Conservation (phyloP, 2,329 filamentous ascomycete species). For the Alternaria postmessia region DNA sequence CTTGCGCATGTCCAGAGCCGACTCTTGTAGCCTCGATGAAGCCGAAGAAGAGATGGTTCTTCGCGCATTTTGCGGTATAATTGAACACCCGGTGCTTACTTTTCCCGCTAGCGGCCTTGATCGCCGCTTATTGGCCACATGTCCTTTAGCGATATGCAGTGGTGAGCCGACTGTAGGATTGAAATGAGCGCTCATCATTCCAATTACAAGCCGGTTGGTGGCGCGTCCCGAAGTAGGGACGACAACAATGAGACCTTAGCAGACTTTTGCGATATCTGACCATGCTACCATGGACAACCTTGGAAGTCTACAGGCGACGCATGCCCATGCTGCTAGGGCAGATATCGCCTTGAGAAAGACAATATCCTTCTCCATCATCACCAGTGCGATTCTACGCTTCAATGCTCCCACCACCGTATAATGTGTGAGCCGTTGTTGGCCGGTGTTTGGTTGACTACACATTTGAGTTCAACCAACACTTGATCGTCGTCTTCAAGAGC, state of each 20-base stretch:
- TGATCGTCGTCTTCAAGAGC: background rate
- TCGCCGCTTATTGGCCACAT: background rate
- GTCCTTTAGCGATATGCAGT: conserved; percentile 1
- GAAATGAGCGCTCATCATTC: conserved; percentile 1
- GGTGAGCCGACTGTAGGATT: conserved; percentile 4
- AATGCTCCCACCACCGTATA: background rate
- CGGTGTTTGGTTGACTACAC: background rate
- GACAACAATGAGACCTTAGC: background rate
- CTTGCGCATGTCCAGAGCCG: background rate
- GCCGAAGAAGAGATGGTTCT: background rate
- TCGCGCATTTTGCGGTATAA: background rate
- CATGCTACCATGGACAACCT: background rate
- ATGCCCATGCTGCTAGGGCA: background rate
- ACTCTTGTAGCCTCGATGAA: background rate
- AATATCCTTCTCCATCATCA: background rate
- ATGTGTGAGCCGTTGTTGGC: background rate
- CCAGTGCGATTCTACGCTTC: background rate
- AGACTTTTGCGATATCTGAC: background rate
- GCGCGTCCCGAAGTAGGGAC: background rate
- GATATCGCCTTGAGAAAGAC: background rate
- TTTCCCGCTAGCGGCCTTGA: conserved; percentile 5
- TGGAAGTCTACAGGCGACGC: background rate
- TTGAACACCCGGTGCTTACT: conserved; percentile 3
- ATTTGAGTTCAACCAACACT: background rate
- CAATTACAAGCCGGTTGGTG: background rate